A percentile compares a stretch with the other conserved stretches of the same genome.
Evolutionary conservation across 306 rosid genomes (phyloP).

Genomic region (Ochetophila trinervis): DNA sequence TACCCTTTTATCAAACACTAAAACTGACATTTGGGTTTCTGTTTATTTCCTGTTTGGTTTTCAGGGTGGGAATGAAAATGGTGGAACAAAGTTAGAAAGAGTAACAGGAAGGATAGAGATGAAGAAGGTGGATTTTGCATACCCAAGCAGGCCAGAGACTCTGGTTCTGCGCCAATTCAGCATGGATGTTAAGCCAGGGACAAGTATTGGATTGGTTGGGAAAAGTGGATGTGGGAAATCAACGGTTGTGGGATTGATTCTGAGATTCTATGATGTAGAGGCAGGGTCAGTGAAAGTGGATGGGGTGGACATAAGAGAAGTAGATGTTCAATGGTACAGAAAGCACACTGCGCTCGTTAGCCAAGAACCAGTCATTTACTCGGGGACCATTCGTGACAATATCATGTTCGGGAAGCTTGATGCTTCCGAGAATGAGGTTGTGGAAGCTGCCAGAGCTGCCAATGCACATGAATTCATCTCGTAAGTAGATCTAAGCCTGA

Average conservation of each 20-base stretch:
- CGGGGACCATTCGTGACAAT: slow-evolving; percentile 68
- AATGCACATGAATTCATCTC: slow-evolving; percentile 91
- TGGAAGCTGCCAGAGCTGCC: slow-evolving; percentile 77
- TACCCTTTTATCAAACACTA: not conserved
- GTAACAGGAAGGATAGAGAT: slow-evolving; percentile 66
- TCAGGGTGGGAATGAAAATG: slow-evolving; percentile 23
- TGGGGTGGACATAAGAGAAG: slow-evolving; percentile 72
- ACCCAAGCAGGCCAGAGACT: slow-evolving; percentile 64
- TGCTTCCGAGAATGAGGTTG: slow-evolving; percentile 70
- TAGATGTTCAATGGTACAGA: slow-evolving; percentile 73
- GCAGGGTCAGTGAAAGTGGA: slow-evolving; percentile 75
- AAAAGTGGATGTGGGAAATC: slow-evolving; percentile 96
- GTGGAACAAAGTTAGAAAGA: slow-evolving; percentile 50
- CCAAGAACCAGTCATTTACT: slow-evolving; percentile 88
- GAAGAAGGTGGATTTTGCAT: slow-evolving; percentile 78
- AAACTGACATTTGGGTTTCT: not conserved
- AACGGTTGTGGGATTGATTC: slow-evolving; percentile 72
- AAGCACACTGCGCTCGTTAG: slow-evolving; percentile 78
- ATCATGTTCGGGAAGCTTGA: slow-evolving; percentile 76
- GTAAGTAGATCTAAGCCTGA: slow-evolving; percentile 40
- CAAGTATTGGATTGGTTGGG: slow-evolving; percentile 77
- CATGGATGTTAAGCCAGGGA: slow-evolving; percentile 80
- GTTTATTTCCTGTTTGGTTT: slow-evolving; percentile 23
- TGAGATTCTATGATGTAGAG: slow-evolving; percentile 76
- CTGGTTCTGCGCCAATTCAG: slow-evolving; percentile 60